A percentile compares a stretch with the other conserved stretches of the same genome.
These are phyloP conservation scores for Trichophyton mentagrophytes DNA, from an alignment of 2,329 filamentous ascomycete genomes.

Conservation along the genomic window DNA sequence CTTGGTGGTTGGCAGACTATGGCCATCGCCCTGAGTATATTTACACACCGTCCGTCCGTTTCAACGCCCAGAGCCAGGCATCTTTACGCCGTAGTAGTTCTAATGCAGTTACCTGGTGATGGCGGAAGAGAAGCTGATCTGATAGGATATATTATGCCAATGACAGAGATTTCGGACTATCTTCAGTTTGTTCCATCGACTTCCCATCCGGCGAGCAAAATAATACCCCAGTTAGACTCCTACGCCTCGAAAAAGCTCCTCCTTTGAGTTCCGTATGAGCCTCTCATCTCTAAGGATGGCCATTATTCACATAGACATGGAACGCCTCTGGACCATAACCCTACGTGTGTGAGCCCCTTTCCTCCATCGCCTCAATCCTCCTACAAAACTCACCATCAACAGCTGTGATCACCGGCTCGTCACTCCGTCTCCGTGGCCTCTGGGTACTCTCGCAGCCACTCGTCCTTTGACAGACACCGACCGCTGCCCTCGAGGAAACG, in stretches of 20 bases:
- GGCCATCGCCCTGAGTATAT: slow-evolving; percentile 39
- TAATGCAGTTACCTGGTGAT: slow-evolving; percentile 25
- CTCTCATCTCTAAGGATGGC: no score
- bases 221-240: background rate
- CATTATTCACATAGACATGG: no score
- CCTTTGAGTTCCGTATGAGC: no score
- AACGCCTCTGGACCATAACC: no score
- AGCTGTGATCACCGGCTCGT: background rate
- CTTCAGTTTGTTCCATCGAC: no score
- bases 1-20: slow-evolving; percentile 40
- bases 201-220: background rate
- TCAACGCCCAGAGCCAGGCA: no score
- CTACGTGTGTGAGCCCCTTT: no score
- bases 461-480: slow-evolving; percentile 10
- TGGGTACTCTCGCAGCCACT: slow-evolving; percentile 12
- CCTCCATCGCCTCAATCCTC: no score
- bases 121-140: slow-evolving; percentile 19
- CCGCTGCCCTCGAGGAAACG: slow-evolving; percentile 9
- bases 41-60: slow-evolving; percentile 12
- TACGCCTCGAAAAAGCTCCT: background rate
- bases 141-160: no score
- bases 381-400: no score
- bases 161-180: no score
- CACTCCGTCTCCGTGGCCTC: slow-evolving; percentile 7
- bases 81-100: no score